Percentiles rank a stretch among this genome's conserved stretches.
These are phyloP conservation scores for sweet orange (Citrus sinensis) DNA, from an alignment of 345 rosid species.

Conservation along the genomic window DNA sequence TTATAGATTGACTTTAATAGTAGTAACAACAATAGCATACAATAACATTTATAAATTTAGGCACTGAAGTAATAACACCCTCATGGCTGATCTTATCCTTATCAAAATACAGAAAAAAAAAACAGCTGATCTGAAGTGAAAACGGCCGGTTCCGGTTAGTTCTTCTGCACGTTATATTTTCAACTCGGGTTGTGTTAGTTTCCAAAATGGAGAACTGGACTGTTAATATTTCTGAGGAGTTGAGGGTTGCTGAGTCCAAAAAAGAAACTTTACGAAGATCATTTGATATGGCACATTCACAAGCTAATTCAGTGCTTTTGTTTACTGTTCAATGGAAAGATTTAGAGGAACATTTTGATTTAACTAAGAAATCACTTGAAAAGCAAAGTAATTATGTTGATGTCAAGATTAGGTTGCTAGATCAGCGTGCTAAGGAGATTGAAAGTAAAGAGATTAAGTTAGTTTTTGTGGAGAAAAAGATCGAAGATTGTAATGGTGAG, in stretches of 20 bases:
- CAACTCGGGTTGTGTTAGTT: not conserved
- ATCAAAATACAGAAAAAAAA: too few species aligned
- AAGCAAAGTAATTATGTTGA: not conserved
- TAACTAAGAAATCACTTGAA: not conserved
- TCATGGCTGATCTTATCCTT: too few species aligned
- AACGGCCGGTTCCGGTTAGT: too few species aligned
- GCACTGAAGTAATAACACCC: too few species aligned
- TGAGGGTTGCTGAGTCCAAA: not conserved
- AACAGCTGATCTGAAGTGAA: too few species aligned
- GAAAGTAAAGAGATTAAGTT: conserved; percentile 1
- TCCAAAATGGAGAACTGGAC: not conserved
- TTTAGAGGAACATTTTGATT: conserved; percentile 5
- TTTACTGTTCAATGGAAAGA: not conserved
- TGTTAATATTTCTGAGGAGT: not conserved
- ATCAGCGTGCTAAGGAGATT: not conserved
- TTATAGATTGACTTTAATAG: too few species aligned
- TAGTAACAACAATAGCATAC: too few species aligned
- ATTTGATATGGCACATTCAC: not conserved
- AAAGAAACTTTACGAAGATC: not conserved
- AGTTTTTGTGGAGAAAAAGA: not conserved
- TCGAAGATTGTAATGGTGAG: conserved; percentile 5
- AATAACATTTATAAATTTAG: too few species aligned
- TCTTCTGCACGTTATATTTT: too few species aligned
- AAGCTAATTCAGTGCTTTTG: not conserved
- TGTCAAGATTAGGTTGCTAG: not conserved